Evolutionary conservation across 495 filamentous ascomycete species (phyloP).

Genomic region (Copromyces sp.): DNA sequence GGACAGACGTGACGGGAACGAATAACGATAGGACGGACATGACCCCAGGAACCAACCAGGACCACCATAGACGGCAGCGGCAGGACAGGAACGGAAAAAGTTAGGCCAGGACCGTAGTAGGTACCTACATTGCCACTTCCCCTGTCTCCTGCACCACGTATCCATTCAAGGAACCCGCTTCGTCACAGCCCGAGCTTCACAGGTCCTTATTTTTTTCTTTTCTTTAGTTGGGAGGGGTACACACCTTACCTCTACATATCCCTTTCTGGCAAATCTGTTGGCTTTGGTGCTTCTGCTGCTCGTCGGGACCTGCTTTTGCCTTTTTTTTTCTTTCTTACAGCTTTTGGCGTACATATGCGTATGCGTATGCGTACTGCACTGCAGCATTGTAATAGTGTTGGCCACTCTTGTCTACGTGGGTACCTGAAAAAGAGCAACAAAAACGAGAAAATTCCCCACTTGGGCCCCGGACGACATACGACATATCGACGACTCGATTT

Average conservation of each 20-base stretch:
- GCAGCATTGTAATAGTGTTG: neutral
- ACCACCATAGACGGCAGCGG: neutral
- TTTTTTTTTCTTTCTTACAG: neutral
- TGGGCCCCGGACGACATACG: neutral
- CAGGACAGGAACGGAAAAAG: neutral
- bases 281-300: neutral
- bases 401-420: neutral
- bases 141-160: conserved; percentile 12
- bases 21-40: neutral
- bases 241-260: too few species aligned
- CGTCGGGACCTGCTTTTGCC: conserved; percentile 18
- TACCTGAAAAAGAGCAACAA: neutral
- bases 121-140: conserved; percentile 15
- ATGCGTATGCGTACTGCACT: neutral
- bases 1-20: too few species aligned
- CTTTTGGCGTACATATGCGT: conserved; percentile 5
- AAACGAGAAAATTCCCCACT: neutral
- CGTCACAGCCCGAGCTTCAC: neutral
- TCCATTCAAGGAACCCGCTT: conserved; percentile 7
- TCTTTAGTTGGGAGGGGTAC: neutral
- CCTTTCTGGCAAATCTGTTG: neutral
- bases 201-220: neutral
- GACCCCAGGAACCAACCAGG: neutral
- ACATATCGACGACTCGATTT: neutral
- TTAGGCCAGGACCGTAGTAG: neutral